These are phyloP conservation scores for Globisporangium lucens DNA, from an alignment of 352 stramenopile genomes.

Conservation along the genomic window DNA sequence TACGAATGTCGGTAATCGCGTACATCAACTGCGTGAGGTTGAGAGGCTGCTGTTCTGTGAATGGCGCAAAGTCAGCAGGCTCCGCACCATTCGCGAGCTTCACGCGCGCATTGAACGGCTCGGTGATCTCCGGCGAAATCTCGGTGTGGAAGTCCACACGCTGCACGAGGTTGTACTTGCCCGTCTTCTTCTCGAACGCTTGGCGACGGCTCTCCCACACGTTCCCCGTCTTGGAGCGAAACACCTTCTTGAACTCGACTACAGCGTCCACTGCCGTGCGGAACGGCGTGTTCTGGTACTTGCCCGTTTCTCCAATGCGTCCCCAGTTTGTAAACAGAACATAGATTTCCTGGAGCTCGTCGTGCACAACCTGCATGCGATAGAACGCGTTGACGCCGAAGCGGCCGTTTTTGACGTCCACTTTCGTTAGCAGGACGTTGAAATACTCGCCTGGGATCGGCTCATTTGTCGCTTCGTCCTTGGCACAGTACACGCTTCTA, in stretches of 20 bases:
- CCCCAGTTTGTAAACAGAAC: conserved; percentile 80
- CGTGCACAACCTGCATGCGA: conserved; percentile 56
- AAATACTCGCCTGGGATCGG: conserved; percentile 37
- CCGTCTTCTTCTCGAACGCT: conserved; percentile 50
- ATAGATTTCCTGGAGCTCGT: conserved; percentile 60
- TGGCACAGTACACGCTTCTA: conserved; percentile 30
- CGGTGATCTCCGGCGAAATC: conserved; percentile 43
- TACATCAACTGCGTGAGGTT: conserved; percentile 51
- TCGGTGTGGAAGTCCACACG: conserved; percentile 49
- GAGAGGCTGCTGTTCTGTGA: conserved; percentile 4
- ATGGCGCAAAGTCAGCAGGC: conserved; percentile 1
- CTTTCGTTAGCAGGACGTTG: conserved; percentile 62
- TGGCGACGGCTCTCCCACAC: conserved; percentile 46
- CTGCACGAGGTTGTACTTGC: conserved; percentile 75
- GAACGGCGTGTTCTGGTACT: conserved; percentile 76
- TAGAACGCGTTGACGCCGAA: conserved; percentile 79
- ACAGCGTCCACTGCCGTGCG: conserved; percentile 45
- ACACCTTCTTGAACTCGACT: conserved; percentile 77
- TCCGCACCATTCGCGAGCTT: conserved; percentile 26
- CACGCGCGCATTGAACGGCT: conserved; percentile 38
- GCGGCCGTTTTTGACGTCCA: conserved; percentile 65
- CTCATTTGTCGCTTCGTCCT: conserved; percentile 24
- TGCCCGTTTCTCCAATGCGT: conserved; percentile 58
- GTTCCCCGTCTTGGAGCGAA: conserved; percentile 67
- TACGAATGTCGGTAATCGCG: conserved; percentile 64